phyloP scores from a whole-genome alignment of 164 flowering plant species.

The Tetrastigma voinierianum region DNA sequence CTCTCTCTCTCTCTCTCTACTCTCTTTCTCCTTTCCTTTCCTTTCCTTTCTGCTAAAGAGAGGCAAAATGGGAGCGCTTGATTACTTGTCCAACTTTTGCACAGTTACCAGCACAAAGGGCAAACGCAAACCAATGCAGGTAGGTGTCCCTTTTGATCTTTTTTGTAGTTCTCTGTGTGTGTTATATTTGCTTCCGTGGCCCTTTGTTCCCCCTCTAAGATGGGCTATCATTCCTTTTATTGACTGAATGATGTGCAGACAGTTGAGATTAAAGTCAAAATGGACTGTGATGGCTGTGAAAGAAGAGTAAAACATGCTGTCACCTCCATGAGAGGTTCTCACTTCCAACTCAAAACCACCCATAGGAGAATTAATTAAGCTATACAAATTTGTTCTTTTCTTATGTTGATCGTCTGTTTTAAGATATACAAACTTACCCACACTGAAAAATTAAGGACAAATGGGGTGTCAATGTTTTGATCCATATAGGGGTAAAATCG shows the following conservation, averaged over 20 bases:
- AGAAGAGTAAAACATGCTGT: slow-evolving; percentile 64
- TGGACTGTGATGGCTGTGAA: slow-evolving; percentile 90
- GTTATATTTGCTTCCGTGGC: neutral
- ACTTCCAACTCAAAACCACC: too few species aligned
- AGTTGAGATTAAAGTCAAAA: slow-evolving; percentile 78
- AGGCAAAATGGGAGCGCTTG: slow-evolving; percentile 61
- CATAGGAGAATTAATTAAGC: too few species aligned
- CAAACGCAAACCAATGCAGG: slow-evolving; percentile 76
- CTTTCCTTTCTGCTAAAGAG: slow-evolving; percentile 8
- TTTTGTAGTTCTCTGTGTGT: neutral
- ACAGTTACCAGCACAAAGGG: slow-evolving; percentile 44
- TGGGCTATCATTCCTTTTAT: neutral
- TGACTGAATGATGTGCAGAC: slow-evolving; percentile 46
- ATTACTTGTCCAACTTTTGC: slow-evolving; percentile 62
- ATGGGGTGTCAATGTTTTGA: too few species aligned
- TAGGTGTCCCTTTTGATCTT: slow-evolving; percentile 10
- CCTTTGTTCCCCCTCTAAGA: neutral
- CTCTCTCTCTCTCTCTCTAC: slow-evolving; percentile 5
- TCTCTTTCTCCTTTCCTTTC: slow-evolving; percentile 1
- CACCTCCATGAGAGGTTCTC: slow-evolving; percentile 55
- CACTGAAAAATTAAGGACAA: too few species aligned
- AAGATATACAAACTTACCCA: too few species aligned
- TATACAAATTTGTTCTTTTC: too few species aligned
- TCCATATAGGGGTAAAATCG: too few species aligned
- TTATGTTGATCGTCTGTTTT: too few species aligned